Conservation (phyloP, 2,329 filamentous ascomycete genomes). For the Teratosphaeria gauchensis region DNA sequence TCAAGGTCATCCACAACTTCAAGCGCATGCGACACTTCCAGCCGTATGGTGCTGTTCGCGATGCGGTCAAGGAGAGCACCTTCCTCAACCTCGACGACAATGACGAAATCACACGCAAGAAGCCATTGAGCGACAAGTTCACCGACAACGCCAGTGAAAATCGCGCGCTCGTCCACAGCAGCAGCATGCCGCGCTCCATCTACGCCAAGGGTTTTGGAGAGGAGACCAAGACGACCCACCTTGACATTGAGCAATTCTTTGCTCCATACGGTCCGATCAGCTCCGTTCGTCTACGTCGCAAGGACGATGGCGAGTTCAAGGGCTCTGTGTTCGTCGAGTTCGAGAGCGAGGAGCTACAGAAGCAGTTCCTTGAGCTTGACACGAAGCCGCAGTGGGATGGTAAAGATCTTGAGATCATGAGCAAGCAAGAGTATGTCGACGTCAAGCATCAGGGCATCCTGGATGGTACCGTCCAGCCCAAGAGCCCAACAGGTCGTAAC, state of each 20-base stretch:
- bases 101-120: conserved; percentile 67
- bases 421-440: conserved; percentile 73
- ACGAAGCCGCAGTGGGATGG: conserved; percentile 78
- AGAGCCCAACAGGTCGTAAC: conserved; percentile 4
- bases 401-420: conserved; percentile 69
- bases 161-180: conserved; percentile 49
- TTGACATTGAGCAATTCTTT: conserved; percentile 91
- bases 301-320: conserved; percentile 69
- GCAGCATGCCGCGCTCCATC: conserved; percentile 62
- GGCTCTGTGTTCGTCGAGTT: conserved; percentile 96
- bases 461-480: conserved; percentile 30
- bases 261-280: conserved; percentile 68
- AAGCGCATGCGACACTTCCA: conserved; percentile 95
- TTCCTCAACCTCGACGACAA: conserved; percentile 64
- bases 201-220: conserved; percentile 93
- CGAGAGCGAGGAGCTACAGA: conserved; percentile 62
- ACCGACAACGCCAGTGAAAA: conserved; percentile 43
- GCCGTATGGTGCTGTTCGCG: conserved; percentile 72
- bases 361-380: conserved; percentile 71
- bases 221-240: conserved; percentile 74
- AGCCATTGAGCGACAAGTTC: conserved; percentile 47
- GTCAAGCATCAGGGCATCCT: conserved; percentile 38
- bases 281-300: conserved; percentile 77
- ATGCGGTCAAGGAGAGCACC: conserved; percentile 69
- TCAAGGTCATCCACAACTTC: conserved; percentile 74